A percentile compares a stretch with the other conserved stretches of the same genome.
Evolutionary conservation across 371 early-diverging fungal species (phyloP).

Genomic region (Synchytrium microbalum): DNA sequence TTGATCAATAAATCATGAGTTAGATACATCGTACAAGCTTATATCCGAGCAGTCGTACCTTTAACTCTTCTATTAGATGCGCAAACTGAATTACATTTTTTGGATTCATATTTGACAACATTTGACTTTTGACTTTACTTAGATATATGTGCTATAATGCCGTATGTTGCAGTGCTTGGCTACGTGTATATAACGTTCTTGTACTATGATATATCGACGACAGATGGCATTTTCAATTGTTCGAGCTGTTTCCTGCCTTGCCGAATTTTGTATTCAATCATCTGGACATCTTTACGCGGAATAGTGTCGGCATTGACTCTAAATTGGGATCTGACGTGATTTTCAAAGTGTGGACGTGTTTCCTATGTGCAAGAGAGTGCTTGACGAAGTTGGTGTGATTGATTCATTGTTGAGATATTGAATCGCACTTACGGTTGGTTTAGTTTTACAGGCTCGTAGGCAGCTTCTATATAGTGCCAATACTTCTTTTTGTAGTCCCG

Average conservation of each 20-base stretch:
- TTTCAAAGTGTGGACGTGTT: neutral
- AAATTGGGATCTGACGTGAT: neutral
- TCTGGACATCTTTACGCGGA: neutral
- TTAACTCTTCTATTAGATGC: constrained; percentile 56
- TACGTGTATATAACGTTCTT: too few relatives aligned
- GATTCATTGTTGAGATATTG: too few relatives aligned
- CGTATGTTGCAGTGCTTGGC: too few relatives aligned
- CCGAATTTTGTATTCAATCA: neutral
- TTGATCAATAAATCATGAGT: constrained; percentile 40
- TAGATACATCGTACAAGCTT: constrained; percentile 1
- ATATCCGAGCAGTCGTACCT: constrained; percentile 31
- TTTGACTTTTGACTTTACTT: too few relatives aligned
- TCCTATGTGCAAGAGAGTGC: too few relatives aligned
- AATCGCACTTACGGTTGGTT: too few relatives aligned
- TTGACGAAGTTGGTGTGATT: too few relatives aligned
- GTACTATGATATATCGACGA: too few relatives aligned
- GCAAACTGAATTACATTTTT: constrained; percentile 43
- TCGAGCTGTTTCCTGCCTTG: neutral
- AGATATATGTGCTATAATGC: too few relatives aligned
- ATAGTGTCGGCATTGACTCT: neutral
- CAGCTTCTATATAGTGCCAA: neutral
- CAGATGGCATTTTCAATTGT: neutral
- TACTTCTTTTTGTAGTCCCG: neutral
- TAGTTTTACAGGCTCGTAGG: neutral
- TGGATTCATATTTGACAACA: too few relatives aligned